A percentile compares a stretch with the other conserved stretches of the same genome.
Conservation (phyloP, 768 basidiomycete species). For the Glaciozyma martinii region DNA sequence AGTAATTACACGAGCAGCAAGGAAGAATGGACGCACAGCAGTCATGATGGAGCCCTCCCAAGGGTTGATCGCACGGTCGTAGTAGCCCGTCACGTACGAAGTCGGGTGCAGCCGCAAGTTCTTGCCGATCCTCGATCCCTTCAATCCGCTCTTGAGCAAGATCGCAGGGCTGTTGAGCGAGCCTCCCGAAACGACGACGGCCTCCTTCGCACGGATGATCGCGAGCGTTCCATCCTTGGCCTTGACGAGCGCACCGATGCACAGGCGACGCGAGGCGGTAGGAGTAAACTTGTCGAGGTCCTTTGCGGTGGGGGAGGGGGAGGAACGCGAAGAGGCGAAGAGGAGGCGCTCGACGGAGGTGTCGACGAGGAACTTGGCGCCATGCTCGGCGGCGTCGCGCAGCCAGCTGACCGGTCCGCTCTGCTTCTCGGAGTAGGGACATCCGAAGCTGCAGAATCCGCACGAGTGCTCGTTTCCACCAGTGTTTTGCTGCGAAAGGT, state of each 20-base stretch:
- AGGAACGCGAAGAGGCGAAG: constrained; percentile 10
- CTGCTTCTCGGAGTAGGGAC: constrained; percentile 30
- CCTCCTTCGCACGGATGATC: constrained; percentile 20
- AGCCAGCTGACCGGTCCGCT: constrained; percentile 28
- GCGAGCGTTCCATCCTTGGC: constrained; percentile 13
- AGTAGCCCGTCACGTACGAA: constrained; percentile 29
- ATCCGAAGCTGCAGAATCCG: constrained; percentile 32
- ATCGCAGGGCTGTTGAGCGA: constrained; percentile 35
- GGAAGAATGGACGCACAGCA: constrained; percentile 19
- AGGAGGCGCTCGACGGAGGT: constrained; percentile 27
- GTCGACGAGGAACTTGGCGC: constrained; percentile 27
- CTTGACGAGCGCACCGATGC: constrained; percentile 29
- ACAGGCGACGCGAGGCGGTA: constrained; percentile 5
- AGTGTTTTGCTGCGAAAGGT: constrained; percentile 28
- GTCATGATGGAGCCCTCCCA: constrained; percentile 39
- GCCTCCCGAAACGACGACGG: constrained; percentile 34
- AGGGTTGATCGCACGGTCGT: constrained; percentile 31
- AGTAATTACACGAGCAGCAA: neutral
- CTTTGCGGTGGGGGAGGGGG: constrained; percentile 2
- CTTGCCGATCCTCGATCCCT: constrained; percentile 35
- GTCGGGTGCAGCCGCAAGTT: constrained; percentile 36
- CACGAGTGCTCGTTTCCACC: constrained; percentile 27
- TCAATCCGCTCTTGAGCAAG: constrained; percentile 34
- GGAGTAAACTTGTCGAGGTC: constrained; percentile 18
- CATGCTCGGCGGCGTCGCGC: constrained; percentile 26